Evolutionary conservation across 345 rosid species (phyloP).

Genomic region (Gossypium mustelinum): DNA sequence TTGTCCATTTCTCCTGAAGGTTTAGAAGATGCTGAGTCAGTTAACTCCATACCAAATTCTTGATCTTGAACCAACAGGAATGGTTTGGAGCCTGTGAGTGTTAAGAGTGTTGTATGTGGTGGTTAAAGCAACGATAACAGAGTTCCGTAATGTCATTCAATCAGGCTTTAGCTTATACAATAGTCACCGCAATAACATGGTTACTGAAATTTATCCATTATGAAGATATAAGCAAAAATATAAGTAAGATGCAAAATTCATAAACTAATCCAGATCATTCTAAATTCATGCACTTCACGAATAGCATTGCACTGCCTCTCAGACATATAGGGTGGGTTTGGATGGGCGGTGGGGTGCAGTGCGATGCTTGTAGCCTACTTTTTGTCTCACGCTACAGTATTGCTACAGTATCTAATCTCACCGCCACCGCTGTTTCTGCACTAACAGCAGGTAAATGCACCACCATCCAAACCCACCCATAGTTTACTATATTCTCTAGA

Average conservation of each 20-base stretch:
- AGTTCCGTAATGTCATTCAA: neutral
- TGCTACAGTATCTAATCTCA: too few species aligned
- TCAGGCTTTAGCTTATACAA: too few species aligned
- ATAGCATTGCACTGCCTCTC: neutral
- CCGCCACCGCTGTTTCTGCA: too few species aligned
- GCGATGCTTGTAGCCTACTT: too few species aligned
- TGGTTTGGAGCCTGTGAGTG: constrained; percentile 29
- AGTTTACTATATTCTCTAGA: neutral
- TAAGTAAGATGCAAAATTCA: neutral
- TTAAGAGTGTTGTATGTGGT: neutral
- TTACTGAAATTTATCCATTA: too few species aligned
- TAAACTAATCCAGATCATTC: too few species aligned
- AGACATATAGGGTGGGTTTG: neutral
- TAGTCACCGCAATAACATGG: too few species aligned
- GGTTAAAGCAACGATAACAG: neutral
- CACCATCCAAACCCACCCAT: neutral
- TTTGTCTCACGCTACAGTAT: too few species aligned
- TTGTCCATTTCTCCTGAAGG: constrained; percentile 24
- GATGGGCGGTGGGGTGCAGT: too few species aligned
- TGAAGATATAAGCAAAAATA: neutral
- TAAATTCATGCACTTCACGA: neutral
- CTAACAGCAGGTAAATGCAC: too few species aligned
- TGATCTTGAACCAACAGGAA: constrained; percentile 21
- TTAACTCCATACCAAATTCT: constrained; percentile 27
- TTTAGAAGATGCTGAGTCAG: constrained; percentile 41